Evolutionary conservation across 1,284 basidiomycete genomes (phyloP).

Genomic region (Apiotrichum gracile): DNA sequence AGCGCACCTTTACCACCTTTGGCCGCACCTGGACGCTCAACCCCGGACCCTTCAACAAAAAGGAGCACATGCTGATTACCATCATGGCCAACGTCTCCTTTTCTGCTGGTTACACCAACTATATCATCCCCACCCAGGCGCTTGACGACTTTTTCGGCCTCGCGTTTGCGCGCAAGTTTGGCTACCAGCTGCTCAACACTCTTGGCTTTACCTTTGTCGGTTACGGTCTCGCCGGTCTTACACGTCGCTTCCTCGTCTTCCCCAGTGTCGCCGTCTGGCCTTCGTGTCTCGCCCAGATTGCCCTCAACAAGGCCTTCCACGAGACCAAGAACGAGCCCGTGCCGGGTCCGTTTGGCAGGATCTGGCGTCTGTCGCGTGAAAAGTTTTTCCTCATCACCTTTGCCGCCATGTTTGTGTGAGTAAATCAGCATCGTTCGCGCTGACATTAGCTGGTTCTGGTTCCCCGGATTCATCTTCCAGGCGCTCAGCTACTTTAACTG

Average conservation of each 20-base stretch:
- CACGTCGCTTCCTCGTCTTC: constrained; percentile 47
- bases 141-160: constrained; percentile 35
- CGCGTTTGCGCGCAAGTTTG: constrained; percentile 39
- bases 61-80: constrained; percentile 21
- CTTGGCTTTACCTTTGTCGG: constrained; percentile 51
- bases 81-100: constrained; percentile 41
- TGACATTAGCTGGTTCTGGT: constrained; percentile 27
- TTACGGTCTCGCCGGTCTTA: constrained; percentile 49
- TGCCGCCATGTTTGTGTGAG: constrained; percentile 27
- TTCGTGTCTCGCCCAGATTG: constrained; percentile 44
- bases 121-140: constrained; percentile 35
- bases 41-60: constrained; percentile 51
- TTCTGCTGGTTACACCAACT: constrained; percentile 31
- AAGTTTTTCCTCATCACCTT: constrained; percentile 36
- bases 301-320: constrained; percentile 41
- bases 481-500: constrained; percentile 55
- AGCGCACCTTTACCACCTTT: background rate
- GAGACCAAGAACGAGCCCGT: constrained; percentile 27
- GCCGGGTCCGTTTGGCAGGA: constrained; percentile 26
- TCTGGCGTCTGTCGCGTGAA: constrained; percentile 33
- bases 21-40: constrained; percentile 23
- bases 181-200: constrained; percentile 39
- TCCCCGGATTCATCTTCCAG: constrained; percentile 36
- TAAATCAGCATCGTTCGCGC: constrained; percentile 23
- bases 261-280: constrained; percentile 48